Evolutionary conservation across 345 rosid species (phyloP).

Genomic region (Capsella bursapastoris): DNA sequence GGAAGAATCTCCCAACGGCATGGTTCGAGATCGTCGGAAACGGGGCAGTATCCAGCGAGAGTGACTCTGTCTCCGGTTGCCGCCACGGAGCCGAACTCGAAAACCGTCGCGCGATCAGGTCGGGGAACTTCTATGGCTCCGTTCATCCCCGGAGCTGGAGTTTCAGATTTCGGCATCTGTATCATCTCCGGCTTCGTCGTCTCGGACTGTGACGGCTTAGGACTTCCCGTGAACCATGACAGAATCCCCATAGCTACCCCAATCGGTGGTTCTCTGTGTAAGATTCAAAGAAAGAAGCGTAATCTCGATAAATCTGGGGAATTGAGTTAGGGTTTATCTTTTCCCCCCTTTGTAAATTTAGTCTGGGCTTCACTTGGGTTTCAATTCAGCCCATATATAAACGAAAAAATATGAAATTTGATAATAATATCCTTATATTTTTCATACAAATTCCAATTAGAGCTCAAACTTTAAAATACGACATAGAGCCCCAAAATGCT

Average conservation of each 20-base stretch:
- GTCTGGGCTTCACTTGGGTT: neutral
- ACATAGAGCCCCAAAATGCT: neutral
- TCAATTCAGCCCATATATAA: constrained; percentile 7
- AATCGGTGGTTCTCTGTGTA: constrained; percentile 14
- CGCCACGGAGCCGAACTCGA: constrained; percentile 87
- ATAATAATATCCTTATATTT: neutral
- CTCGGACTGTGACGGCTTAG: constrained; percentile 49
- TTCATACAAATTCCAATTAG: neutral
- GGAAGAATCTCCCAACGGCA: constrained; percentile 93
- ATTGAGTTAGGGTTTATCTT: constrained; percentile 39
- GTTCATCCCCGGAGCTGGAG: constrained; percentile 67
- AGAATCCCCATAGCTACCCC: constrained; percentile 68
- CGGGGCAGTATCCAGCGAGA: constrained; percentile 89
- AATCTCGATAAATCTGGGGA: neutral
- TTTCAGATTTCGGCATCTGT: constrained; percentile 30
- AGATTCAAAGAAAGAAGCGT: neutral
- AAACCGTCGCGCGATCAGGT: constrained; percentile 74
- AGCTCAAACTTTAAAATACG: neutral
- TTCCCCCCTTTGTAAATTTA: neutral
- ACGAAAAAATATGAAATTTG: neutral
- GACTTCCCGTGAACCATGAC: constrained; percentile 76
- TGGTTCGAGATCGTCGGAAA: constrained; percentile 91
- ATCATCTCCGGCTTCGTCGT: constrained; percentile 38
- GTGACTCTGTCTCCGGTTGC: constrained; percentile 81
- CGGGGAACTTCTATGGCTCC: constrained; percentile 89